These are phyloP conservation scores for Thecaphora thlaspeos DNA, from an alignment of 1,284 basidiomycete species.

Conservation along the genomic window DNA sequence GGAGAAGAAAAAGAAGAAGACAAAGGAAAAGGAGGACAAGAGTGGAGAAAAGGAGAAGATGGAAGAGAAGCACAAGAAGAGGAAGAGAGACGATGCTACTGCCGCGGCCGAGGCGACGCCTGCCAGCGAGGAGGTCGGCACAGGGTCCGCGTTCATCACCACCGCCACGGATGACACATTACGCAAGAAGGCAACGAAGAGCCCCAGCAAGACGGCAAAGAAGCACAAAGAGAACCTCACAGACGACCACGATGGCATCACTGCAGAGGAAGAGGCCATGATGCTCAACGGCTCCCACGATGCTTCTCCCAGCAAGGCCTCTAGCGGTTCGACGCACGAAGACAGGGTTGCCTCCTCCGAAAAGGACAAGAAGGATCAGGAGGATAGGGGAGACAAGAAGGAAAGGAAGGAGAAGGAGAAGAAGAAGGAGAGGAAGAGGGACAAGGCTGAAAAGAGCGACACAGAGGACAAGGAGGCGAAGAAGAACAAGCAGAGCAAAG, in stretches of 20 bases:
- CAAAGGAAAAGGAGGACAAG: no score
- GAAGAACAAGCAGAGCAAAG: background rate
- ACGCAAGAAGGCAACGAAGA: no score
- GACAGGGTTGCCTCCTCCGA: no score
- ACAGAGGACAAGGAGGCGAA: constrained; percentile 11
- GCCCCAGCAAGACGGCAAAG: background rate
- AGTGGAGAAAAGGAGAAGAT: constrained; percentile 5
- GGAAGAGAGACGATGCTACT: constrained; percentile 32
- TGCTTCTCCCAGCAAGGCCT: background rate
- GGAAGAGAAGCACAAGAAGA: constrained; percentile 1
- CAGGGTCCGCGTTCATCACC: no score
- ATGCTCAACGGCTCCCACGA: no score
- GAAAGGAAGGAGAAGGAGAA: constrained; percentile 14
- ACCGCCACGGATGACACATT: no score
- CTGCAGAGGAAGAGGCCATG: no score
- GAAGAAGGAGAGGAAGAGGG: constrained; percentile 5
- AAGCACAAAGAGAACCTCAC: background rate
- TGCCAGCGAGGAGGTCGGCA: no score
- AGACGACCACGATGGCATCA: no score
- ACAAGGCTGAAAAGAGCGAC: background rate
- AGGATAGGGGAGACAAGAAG: constrained; percentile 4
- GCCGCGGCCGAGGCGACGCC: constrained; percentile 26
- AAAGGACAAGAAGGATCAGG: background rate
- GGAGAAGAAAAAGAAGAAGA: constrained; percentile 37
- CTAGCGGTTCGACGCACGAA: background rate